Conservation (phyloP, 192 early-diverging fungal genomes). For the Podila minutissima region DNA sequence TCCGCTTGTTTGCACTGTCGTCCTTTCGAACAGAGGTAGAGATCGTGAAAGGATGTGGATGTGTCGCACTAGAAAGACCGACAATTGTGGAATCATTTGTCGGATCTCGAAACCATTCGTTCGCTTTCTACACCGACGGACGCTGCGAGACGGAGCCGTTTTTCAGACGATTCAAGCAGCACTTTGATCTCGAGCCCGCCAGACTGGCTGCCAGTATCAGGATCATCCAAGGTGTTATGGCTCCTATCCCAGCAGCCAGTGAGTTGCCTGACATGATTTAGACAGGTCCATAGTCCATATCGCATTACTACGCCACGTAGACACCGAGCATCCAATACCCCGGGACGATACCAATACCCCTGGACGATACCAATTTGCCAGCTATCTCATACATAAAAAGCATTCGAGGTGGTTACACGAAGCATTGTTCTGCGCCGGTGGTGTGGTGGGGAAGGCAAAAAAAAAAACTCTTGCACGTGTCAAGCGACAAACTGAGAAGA, state of each 20-base stretch:
- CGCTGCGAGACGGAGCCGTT: slow-evolving; percentile 7
- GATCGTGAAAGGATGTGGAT: slow-evolving; percentile 24
- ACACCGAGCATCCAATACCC: too few species aligned
- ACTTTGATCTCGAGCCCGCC: slow-evolving; percentile 19
- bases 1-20: slow-evolving; percentile 10
- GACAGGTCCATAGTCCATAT: not conserved
- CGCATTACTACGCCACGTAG: too few species aligned
- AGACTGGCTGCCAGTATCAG: slow-evolving; percentile 11
- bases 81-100: slow-evolving; percentile 24
- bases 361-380: too few species aligned
- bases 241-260: not conserved
- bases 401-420: too few species aligned
- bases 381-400: too few species aligned
- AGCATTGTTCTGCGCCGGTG: too few species aligned
- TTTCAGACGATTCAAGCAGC: slow-evolving; percentile 16
- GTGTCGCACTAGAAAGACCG: slow-evolving; percentile 15
- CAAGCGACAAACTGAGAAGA: too few species aligned
- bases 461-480: not conserved
- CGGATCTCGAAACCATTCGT: slow-evolving; percentile 28
- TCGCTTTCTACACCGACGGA: slow-evolving; percentile 7
- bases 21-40: slow-evolving; percentile 12
- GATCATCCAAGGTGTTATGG: slow-evolving; percentile 20
- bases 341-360: too few species aligned
- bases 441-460: not conserved
- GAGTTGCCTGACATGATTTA: not conserved